phyloP scores from a whole-genome alignment of 768 basidiomycete genomes.

The Pisolithus sp. region DNA sequence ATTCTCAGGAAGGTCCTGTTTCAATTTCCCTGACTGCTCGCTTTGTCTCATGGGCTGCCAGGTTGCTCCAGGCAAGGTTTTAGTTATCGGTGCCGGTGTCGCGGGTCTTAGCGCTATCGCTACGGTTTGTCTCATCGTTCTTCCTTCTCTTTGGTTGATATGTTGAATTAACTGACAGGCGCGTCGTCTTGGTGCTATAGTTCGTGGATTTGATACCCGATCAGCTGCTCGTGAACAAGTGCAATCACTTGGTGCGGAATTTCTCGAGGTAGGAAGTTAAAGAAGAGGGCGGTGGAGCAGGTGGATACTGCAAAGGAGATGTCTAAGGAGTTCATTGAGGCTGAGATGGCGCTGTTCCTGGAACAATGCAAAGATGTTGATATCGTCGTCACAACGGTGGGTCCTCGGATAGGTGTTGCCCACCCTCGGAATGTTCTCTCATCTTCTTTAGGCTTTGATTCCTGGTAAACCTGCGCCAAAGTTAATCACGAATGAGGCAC shows the following conservation, averaged over 20 bases:
- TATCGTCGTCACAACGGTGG: constrained; percentile 78
- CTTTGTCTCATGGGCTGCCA: constrained; percentile 26
- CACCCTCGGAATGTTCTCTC: neutral
- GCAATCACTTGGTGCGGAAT: constrained; percentile 85
- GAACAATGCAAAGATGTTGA: constrained; percentile 87
- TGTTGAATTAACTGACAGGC: constrained; percentile 39
- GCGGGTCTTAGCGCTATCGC: constrained; percentile 85
- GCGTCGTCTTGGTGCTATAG: constrained; percentile 78
- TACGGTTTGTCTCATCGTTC: constrained; percentile 41
- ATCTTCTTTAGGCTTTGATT: constrained; percentile 56
- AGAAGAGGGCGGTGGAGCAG: constrained; percentile 77
- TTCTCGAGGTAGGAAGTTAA: constrained; percentile 74
- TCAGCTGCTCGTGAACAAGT: constrained; percentile 84
- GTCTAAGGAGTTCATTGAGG: constrained; percentile 85
- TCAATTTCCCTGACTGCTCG: neutral
- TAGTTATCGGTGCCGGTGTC: constrained; percentile 85
- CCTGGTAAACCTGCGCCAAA: constrained; percentile 85
- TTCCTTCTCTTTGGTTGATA: neutral
- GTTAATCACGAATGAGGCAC: constrained; percentile 64
- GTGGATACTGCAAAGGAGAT: constrained; percentile 88
- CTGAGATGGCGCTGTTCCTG: constrained; percentile 85
- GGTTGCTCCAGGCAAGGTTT: constrained; percentile 83
- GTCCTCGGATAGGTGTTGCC: constrained; percentile 9
- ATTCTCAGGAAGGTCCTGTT: constrained; percentile 37
- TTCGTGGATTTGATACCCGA: constrained; percentile 83